Percentiles rank a stretch among this genome's conserved stretches.
Evolutionary conservation across 2,329 filamentous ascomycete genomes (phyloP).

Genomic region (Colletotrichum abscissum): DNA sequence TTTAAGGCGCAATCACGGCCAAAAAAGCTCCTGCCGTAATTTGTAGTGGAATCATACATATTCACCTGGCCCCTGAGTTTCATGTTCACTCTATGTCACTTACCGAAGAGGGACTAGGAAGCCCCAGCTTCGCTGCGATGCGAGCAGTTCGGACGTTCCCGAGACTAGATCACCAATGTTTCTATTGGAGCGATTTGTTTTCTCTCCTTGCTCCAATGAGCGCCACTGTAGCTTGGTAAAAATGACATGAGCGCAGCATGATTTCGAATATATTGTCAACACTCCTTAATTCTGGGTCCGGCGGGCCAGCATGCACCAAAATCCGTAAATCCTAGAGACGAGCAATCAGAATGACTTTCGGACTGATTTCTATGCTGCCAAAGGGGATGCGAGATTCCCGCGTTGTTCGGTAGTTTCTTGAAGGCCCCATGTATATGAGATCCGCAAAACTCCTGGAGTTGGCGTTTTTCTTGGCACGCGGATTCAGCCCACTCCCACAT

Average conservation of each 20-base stretch:
- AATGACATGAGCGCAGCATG: neutral
- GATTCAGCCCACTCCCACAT: neutral
- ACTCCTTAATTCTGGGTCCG: neutral
- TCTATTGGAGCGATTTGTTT: neutral
- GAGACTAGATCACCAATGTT: neutral
- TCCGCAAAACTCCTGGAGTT: neutral
- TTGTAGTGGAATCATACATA: neutral
- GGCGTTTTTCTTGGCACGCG: neutral
- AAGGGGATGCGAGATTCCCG: neutral
- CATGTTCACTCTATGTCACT: neutral
- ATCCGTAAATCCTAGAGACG: neutral
- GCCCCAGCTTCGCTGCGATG: neutral
- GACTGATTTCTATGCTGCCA: too few species aligned
- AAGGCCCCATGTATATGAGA: neutral
- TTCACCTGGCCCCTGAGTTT: neutral
- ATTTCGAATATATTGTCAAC: neutral
- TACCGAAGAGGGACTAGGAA: neutral
- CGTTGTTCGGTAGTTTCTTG: neutral
- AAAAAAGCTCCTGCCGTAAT: neutral
- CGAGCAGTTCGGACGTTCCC: neutral
- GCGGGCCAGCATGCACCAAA: neutral
- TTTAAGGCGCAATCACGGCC: too few species aligned
- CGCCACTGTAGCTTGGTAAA: neutral
- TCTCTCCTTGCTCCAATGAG: neutral
- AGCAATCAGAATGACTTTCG: neutral